Evolutionary conservation across 345 rosid species (phyloP).

Genomic region (Excoecaria cochinchinensis): DNA sequence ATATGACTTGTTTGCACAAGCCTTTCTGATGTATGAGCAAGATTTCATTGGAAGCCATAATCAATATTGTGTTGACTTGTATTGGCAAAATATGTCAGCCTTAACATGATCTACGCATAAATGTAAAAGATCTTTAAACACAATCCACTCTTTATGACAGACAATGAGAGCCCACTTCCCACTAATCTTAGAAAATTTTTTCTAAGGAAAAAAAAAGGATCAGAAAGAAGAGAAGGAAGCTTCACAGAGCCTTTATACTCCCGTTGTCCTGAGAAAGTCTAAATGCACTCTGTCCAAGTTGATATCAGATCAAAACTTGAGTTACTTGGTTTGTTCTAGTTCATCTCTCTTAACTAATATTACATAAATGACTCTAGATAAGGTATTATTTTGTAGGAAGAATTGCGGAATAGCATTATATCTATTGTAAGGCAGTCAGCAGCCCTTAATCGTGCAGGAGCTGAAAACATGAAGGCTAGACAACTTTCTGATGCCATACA

Average conservation of each 20-base stretch:
- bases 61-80: background rate
- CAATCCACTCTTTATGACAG: background rate
- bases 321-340: background rate
- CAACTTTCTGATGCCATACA: constrained; percentile 86
- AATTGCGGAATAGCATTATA: constrained; percentile 60
- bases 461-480: constrained; percentile 75
- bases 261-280: background rate
- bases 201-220: background rate
- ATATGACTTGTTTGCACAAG: background rate
- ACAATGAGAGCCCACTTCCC: background rate
- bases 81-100: background rate
- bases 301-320: background rate
- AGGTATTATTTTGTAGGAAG: constrained; percentile 54
- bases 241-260: background rate
- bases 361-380: constrained; percentile 12
- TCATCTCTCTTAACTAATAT: background rate
- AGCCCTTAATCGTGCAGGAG: constrained; percentile 52
- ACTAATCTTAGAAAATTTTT: background rate
- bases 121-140: background rate
- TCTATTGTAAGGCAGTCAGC: constrained; percentile 69
- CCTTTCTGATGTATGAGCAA: background rate
- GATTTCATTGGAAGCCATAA: background rate
- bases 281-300: background rate
- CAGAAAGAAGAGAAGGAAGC: background rate
- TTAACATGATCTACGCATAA: background rate